phyloP scores from a whole-genome alignment of 192 early-diverging fungal species.

The Coemansia sp. region DNA sequence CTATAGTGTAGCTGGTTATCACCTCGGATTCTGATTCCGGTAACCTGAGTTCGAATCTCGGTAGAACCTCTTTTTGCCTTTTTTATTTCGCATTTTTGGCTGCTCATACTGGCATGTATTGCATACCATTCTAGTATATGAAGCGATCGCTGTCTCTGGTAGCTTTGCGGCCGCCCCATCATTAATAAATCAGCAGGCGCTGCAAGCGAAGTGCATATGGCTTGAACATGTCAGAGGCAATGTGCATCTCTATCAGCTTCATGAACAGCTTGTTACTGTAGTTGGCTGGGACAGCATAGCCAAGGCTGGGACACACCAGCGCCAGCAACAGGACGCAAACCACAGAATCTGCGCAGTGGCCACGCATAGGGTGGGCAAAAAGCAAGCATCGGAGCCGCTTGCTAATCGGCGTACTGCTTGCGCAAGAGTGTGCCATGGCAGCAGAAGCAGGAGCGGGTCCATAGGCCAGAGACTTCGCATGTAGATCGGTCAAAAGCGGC shows the following conservation, averaged over 20 bases:
- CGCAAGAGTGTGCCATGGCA: neutral
- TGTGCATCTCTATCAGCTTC: neutral
- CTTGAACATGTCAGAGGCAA: neutral
- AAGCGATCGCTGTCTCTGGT: too few relatives aligned
- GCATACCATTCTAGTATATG: too few relatives aligned
- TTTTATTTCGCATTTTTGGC: too few relatives aligned
- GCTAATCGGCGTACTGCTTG: neutral
- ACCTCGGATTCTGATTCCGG: conserved; percentile 47
- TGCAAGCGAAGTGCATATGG: neutral
- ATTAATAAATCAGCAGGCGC: neutral
- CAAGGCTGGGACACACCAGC: neutral
- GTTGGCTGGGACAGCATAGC: neutral
- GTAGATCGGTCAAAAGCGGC: neutral
- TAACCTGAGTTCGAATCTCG: conserved; percentile 54
- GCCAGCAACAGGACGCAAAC: neutral
- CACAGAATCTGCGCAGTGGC: neutral
- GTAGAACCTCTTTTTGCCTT: conserved; percentile 30
- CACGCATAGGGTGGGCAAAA: neutral
- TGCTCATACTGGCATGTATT: too few relatives aligned
- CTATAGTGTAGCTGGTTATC: conserved; percentile 50
- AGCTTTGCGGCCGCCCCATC: too few relatives aligned
- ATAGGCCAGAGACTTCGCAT: neutral
- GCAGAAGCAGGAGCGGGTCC: neutral
- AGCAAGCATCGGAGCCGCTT: neutral
- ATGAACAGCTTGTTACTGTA: neutral